Evolutionary conservation across 2,329 filamentous ascomycete genomes (phyloP).

Genomic region (Trichoderma guizhouense): DNA sequence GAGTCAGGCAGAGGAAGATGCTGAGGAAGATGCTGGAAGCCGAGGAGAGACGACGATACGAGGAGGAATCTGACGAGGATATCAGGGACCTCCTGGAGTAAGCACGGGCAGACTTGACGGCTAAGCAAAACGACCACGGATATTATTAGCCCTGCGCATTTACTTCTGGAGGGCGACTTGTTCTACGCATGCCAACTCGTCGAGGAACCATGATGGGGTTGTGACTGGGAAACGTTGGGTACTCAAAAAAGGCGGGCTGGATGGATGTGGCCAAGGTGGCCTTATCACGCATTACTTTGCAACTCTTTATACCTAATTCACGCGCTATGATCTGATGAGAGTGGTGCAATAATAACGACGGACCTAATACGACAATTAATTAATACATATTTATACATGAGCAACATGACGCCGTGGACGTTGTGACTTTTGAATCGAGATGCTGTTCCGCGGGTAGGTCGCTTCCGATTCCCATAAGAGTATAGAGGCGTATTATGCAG

Average conservation of each 20-base stretch:
- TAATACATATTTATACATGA: background rate
- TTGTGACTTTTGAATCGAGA: background rate
- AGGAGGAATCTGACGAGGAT: conserved; percentile 66
- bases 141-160: background rate
- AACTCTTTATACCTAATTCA: background rate
- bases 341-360: background rate
- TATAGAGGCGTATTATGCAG: background rate
- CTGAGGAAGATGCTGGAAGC: conserved; percentile 63
- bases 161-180: background rate
- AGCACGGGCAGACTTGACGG: background rate
- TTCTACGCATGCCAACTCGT: background rate
- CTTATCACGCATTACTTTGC: background rate
- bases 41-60: conserved; percentile 60
- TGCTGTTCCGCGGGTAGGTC: background rate
- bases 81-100: conserved; percentile 65
- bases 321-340: background rate
- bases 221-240: background rate
- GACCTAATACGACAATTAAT: background rate
- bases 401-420: too few species aligned
- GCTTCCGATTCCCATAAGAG: background rate
- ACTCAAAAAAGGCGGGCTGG: background rate
- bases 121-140: background rate
- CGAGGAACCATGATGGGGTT: background rate
- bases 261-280: conserved; percentile 14
- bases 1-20: conserved; percentile 64